phyloP scores from a whole-genome alignment of 495 filamentous ascomycete genomes.

The Penicilliopsis zonata region DNA sequence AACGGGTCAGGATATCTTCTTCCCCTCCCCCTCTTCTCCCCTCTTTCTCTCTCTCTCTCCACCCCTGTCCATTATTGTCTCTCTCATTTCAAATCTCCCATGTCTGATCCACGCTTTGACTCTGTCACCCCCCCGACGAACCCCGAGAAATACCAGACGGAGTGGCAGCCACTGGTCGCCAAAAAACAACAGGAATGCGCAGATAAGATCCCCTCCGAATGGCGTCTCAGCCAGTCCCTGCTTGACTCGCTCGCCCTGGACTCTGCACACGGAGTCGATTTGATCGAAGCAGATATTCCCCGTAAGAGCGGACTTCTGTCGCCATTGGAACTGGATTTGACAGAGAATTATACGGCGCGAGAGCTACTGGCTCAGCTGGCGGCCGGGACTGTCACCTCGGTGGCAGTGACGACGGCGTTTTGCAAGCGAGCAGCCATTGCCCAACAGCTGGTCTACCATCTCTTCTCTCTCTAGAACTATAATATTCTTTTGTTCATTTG shows the following conservation, averaged over 20 bases:
- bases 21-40: too few species aligned
- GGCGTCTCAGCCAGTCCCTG: constrained; percentile 8
- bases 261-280: constrained; percentile 1
- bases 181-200: neutral
- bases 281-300: constrained; percentile 10
- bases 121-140: too few species aligned
- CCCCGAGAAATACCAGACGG: too few species aligned
- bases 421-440: constrained; percentile 31
- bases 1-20: too few species aligned
- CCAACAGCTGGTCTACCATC: constrained; percentile 13
- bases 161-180: neutral
- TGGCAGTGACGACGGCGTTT: constrained; percentile 37
- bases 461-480: neutral
- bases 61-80: too few species aligned
- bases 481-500: constrained; percentile 15
- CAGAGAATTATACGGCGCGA: constrained; percentile 35
- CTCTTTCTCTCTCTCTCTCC: too few species aligned
- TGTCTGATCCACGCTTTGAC: too few species aligned
- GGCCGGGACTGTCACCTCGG: constrained; percentile 18
- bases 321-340: constrained; percentile 36
- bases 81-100: too few species aligned
- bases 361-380: constrained; percentile 21
- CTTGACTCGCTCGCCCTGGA: constrained; percentile 1
- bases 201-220: constrained; percentile 15
- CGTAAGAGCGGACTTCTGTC: constrained; percentile 12